phyloP scores from a whole-genome alignment of 805 yeast genomes.

The Candida parachauliodes region DNA sequence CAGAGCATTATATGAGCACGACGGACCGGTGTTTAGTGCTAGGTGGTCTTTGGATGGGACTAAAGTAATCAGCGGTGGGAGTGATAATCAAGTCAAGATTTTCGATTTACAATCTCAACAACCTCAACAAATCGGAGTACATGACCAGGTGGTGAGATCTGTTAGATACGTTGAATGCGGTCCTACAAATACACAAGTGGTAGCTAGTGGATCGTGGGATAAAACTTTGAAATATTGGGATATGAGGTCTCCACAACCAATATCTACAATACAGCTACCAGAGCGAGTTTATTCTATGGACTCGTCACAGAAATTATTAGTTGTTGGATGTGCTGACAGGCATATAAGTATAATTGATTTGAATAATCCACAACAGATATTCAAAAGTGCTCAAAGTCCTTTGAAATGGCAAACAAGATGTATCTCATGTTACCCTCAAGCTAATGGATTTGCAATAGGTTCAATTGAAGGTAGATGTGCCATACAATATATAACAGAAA shows the following conservation, averaged over 20 bases:
- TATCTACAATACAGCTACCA: conserved; percentile 77
- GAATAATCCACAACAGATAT: conserved; percentile 77
- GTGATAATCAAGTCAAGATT: conserved; percentile 81
- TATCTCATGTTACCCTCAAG: conserved; percentile 82
- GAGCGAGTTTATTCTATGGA: conserved; percentile 93
- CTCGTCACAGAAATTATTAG: conserved; percentile 71
- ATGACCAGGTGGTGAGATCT: conserved; percentile 72
- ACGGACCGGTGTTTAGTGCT: conserved; percentile 78
- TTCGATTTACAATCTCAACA: conserved; percentile 84
- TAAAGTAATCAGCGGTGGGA: conserved; percentile 66
- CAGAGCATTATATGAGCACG: conserved; percentile 84
- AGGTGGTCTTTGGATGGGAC: conserved; percentile 87
- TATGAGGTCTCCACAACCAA: conserved; percentile 76
- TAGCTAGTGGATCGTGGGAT: conserved; percentile 96
- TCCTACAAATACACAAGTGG: conserved; percentile 73
- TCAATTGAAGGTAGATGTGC: conserved; percentile 96
- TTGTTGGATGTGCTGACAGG: conserved; percentile 92
- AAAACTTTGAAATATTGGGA: conserved; percentile 95
- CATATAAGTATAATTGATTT: conserved; percentile 75
- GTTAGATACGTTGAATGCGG: conserved; percentile 82
- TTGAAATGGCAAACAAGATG: conserved; percentile 86
- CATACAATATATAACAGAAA: conserved; percentile 84
- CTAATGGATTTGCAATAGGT: conserved; percentile 89
- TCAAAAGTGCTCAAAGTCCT: conserved; percentile 70
- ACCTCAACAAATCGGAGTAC: conserved; percentile 78